These are phyloP conservation scores for Penicillium sp. DNA, from an alignment of 2,329 filamentous ascomycete species.

Conservation along the genomic window DNA sequence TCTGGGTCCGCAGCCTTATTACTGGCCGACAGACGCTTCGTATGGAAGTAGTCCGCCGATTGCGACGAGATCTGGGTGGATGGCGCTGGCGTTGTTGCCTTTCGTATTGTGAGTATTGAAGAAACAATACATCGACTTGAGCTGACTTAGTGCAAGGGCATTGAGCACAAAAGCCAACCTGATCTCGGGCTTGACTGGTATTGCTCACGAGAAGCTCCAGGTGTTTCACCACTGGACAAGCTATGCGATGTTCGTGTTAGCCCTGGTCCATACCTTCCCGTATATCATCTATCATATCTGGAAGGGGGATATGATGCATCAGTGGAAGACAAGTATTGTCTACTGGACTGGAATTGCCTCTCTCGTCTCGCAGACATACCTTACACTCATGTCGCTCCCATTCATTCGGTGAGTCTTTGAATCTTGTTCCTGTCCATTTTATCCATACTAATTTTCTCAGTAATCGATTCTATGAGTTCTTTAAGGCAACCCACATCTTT, in stretches of 20 bases:
- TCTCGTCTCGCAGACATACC: slow-evolving; percentile 55
- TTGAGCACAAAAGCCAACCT: slow-evolving; percentile 59
- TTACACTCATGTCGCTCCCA: slow-evolving; percentile 58
- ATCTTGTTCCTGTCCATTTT: neutral
- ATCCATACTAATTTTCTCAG: slow-evolving; percentile 29
- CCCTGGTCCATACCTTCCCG: slow-evolving; percentile 61
- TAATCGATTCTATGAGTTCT: slow-evolving; percentile 59
- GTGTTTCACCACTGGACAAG: slow-evolving; percentile 56
- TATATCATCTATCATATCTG: slow-evolving; percentile 57
- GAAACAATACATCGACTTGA: neutral
- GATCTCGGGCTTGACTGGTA: slow-evolving; percentile 56
- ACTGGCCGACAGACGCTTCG: slow-evolving; percentile 53
- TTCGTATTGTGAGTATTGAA: slow-evolving; percentile 48
- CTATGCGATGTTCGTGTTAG: slow-evolving; percentile 59
- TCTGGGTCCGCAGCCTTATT: slow-evolving; percentile 56
- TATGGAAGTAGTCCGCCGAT: slow-evolving; percentile 58
- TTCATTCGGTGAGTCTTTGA: slow-evolving; percentile 48
- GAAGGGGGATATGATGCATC: slow-evolving; percentile 51
- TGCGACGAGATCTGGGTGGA: slow-evolving; percentile 55
- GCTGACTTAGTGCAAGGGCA: slow-evolving; percentile 33
- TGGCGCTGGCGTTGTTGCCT: slow-evolving; percentile 55
- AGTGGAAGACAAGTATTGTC: slow-evolving; percentile 49
- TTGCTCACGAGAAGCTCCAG: slow-evolving; percentile 60
- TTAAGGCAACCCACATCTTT: slow-evolving; percentile 58
- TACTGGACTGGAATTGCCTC: slow-evolving; percentile 62